These are phyloP conservation scores for Aureobasidium mangrovei DNA, from an alignment of 2,329 filamentous ascomycete genomes.

Conservation along the genomic window DNA sequence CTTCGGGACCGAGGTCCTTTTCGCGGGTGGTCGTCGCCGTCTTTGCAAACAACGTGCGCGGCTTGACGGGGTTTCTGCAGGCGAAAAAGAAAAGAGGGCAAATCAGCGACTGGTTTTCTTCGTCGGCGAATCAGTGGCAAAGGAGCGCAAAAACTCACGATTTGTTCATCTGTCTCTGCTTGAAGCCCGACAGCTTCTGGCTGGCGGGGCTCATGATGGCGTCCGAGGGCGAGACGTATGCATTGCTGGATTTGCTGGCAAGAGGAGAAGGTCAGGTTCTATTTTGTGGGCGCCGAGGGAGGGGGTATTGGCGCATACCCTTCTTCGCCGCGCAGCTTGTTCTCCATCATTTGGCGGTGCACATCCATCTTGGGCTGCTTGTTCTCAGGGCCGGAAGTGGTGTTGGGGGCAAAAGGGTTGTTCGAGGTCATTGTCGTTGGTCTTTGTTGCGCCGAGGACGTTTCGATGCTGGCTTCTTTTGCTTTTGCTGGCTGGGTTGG, in stretches of 20 bases:
- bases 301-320: background rate
- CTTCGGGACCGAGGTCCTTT: constrained; percentile 15
- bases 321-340: constrained; percentile 11
- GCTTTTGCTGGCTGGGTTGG: too few species aligned
- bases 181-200: constrained; percentile 71
- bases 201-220: constrained; percentile 81
- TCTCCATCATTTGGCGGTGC: constrained; percentile 63
- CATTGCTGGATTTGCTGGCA: constrained; percentile 25
- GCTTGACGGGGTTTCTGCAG: constrained; percentile 12
- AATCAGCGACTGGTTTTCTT: background rate
- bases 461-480: too few species aligned
- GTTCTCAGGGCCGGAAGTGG: constrained; percentile 18
- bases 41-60: constrained; percentile 16
- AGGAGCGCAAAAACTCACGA: constrained; percentile 18
- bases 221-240: constrained; percentile 78
- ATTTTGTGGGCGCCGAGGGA: background rate
- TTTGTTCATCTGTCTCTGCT: constrained; percentile 73
- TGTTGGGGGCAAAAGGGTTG: constrained; percentile 9
- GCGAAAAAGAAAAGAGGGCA: constrained; percentile 15
- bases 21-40: constrained; percentile 11
- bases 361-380: constrained; percentile 54
- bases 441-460: constrained; percentile 11
- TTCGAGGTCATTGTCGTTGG: constrained; percentile 8
- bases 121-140: background rate
- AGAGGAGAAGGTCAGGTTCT: background rate